Evolutionary conservation across 192 early-diverging fungal species (phyloP).

Genomic region (Diversispora eburnea): DNA sequence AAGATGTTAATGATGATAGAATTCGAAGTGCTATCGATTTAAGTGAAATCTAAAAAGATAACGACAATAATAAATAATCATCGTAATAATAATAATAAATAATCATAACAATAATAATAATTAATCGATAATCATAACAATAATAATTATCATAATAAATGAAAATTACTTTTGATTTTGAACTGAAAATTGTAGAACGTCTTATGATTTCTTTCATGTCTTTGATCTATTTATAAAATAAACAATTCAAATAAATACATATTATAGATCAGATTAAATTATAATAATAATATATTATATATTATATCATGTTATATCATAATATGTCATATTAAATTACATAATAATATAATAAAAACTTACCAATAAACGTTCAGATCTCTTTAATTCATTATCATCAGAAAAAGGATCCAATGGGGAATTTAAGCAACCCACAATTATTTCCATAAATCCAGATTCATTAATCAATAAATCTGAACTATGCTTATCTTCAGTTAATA

Average conservation of each 20-base stretch:
- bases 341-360: not conserved
- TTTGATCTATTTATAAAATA: not conserved
- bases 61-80: not conserved
- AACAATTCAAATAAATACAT: not conserved
- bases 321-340: not conserved
- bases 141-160: not conserved
- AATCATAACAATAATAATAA: not conserved
- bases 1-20: slow-evolving; percentile 3
- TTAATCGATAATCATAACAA: not conserved
- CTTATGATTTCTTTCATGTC: slow-evolving; percentile 13
- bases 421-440: slow-evolving; percentile 4
- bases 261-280: not conserved
- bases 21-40: slow-evolving; percentile 12
- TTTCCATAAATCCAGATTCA: slow-evolving; percentile 5
- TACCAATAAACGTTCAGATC: slow-evolving; percentile 11
- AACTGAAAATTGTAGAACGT: not conserved
- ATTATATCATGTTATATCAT: too few relatives aligned
- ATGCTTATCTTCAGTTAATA: slow-evolving; percentile 16
- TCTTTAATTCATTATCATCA: not conserved
- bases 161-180: not conserved
- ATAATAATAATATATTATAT: not conserved
- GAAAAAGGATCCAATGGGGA: slow-evolving; percentile 4
- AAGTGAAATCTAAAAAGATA: slow-evolving; percentile 21
- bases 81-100: not conserved
- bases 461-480: not conserved